Evolutionary conservation across 495 filamentous ascomycete species (phyloP), one percentile per base, ranked within the genome.

Genomic region (Penicillium simplicissimum): DNA sequence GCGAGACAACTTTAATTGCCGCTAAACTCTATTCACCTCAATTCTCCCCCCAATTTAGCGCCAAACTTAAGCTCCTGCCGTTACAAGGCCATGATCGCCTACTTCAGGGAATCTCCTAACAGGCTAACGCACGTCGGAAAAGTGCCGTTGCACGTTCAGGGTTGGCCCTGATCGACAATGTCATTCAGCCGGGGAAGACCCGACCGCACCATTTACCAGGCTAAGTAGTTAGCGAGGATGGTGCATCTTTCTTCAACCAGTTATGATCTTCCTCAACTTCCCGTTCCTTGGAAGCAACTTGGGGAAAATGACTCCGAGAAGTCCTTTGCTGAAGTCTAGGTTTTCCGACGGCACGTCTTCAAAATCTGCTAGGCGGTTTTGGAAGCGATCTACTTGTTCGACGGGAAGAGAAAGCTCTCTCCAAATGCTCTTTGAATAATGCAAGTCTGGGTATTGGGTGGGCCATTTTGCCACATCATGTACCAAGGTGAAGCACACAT

Each of bases 131-230:
- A 3, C 11, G 19, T 40, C 34, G 31, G 33, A 8, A 11, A 38
- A 36, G 14, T 0, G 15, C 35, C 52, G n/a, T 36, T 54, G 15
- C 11, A 28, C 3, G 10, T 19, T 10, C 25, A 37, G 9, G 31
- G 8, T 13, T 21, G 33, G 51, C 31, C 38, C 34, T 49, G 61
- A 64, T 64, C 61, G 15, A 42, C 61, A 47, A 52, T 64, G 61
- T 57, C 57, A 64, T 52, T 43, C 28, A 40, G 28, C 49, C 33
- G 31, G 36, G 21, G 15, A 47, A 28, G 31, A 48, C 48, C 36
- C 19, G 48, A 34, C 35, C 17, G 42, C 31, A 36, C 8, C 35
- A 31, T 31, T 31, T n/a, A 35, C 42, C 33, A 45, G 25, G 53
- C 11, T n/a, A 40, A 28, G 45, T 10, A 31, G 45, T 23, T 31